These are phyloP conservation scores for Hamigera avellanea DNA, from an alignment of 495 filamentous ascomycete genomes.

Conservation along the genomic window DNA sequence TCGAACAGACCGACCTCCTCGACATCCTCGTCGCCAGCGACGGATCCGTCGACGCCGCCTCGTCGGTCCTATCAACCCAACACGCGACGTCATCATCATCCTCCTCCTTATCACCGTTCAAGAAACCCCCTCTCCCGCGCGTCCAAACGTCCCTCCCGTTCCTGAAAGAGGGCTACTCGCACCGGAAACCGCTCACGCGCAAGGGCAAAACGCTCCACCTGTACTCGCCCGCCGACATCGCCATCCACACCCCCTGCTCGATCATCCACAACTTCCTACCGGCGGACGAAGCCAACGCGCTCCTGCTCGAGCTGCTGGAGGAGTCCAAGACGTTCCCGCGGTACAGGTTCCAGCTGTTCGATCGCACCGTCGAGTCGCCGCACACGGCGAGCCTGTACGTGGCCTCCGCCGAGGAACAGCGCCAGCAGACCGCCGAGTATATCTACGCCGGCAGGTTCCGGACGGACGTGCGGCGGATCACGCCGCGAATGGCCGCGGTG, in stretches of 20 bases:
- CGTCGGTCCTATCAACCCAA: constrained; percentile 35
- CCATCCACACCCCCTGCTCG: constrained; percentile 71
- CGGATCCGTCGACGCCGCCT: constrained; percentile 59
- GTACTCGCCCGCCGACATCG: constrained; percentile 66
- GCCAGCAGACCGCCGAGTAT: constrained; percentile 63
- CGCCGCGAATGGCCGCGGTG: constrained; percentile 56
- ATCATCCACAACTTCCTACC: constrained; percentile 88
- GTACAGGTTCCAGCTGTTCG: constrained; percentile 74
- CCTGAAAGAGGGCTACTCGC: background rate
- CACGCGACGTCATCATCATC: constrained; percentile 9
- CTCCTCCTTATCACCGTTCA: constrained; percentile 8
- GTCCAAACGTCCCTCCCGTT: too few relatives aligned
- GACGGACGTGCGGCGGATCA: constrained; percentile 61
- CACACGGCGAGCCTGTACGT: constrained; percentile 80
- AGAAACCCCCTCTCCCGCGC: constrained; percentile 12
- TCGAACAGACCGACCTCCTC: constrained; percentile 54
- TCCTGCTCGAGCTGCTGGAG: constrained; percentile 63
- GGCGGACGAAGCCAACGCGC: constrained; percentile 50
- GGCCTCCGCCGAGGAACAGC: constrained; percentile 45
- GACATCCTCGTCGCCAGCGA: constrained; percentile 68
- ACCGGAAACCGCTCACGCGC: constrained; percentile 42
- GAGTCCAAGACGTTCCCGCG: constrained; percentile 66
- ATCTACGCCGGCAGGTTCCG: constrained; percentile 69
- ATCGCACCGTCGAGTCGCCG: constrained; percentile 67
- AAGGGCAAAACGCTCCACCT: constrained; percentile 78